Evolutionary conservation across 164 flowering plant species (phyloP), one percentile per base, ranked within the genome.

Genomic region (Annona cherimola): DNA sequence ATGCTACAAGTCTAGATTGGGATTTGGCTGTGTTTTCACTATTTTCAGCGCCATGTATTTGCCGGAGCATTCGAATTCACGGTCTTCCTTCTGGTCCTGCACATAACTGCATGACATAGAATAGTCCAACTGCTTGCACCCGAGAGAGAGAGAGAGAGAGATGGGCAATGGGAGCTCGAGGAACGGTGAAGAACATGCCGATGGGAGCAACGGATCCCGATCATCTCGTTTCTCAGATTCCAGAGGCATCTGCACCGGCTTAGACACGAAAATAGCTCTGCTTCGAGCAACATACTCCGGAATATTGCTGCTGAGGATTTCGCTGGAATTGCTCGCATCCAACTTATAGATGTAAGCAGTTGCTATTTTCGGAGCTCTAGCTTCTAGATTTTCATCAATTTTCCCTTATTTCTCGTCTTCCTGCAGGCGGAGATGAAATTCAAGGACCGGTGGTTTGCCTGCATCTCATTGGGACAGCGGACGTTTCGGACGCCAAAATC

Each of bases 361-460:
- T n/a, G 18, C 5, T 40, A 14, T 1, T 54, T 63, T 20, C 1
- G 2, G 11, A 39, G 57, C 57, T 54, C 66, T 35, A 35, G 59
- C 54, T 70, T n/a, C n/a, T n/a, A n/a, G n/a, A n/a, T n/a, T n/a
- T 14, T 11, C 4, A 19, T 39, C 3, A 5, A 63, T 57, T 66
- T 19, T 66, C 14, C 63, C 19, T n/a, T 50, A 40, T 72, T 63
- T 70, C 8, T 46, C 66, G 9, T 68, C 42, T 61, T 65, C 2
- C 16, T 79, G 73, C 74, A 90, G 97, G 99, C 98, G 69, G 93
- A 91, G 77, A 93, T 95, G 99, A 79, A 85, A 75, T 89, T 92
- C 76, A 90, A 90, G 83, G 99, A 92, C 80, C 88, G 80, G 67
- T 95, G 98, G 98, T 80, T 92, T 45, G 95, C 93, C 43, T 94